Evolutionary conservation across 2,329 filamentous ascomycete species (phyloP), one percentile per base, ranked within the genome.

Genomic region (Fusarium chlamydosporum): DNA sequence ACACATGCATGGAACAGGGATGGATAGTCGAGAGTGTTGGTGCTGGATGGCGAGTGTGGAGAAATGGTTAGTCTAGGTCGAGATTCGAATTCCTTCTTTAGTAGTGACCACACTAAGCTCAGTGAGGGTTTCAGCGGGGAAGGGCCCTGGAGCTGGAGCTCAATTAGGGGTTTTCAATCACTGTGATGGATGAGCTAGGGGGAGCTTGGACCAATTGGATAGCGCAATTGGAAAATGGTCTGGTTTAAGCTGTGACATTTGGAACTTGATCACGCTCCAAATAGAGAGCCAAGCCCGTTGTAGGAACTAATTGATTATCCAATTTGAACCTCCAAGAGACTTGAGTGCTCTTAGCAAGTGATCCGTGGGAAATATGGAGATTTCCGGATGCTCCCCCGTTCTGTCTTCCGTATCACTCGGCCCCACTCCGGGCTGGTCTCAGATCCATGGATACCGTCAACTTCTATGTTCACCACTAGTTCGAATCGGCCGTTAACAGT

Each of bases 1-100:
- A 70, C 61, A 52, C 59, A 57, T 38, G 35, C 57, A 62, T 41
- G 59, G 51, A 35, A 35, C 41, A 54, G 59, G 56, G 53, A 41
- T 48, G 37, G 61, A n/a, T n/a, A n/a, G n/a, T n/a, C n/a, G n/a
- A 43, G 56, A 23, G 23, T 23, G 23, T 23, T 23, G 23, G 47
- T 63, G 47, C 48, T 61, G 31, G 15, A 51, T 27, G 34, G 47
- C 34, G 47, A 59, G 29, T 72, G 68, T 69, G 56, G 68, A 56
- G 56, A 64, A 60, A 15, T 29, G 29, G 40, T 41, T 40, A n/a
- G n/a, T n/a, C n/a, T n/a, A 40, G 60, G 34, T 51, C 40, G 34
- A 65, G 34, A 38, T 31, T 37, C n/a, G 42, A 47, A 38, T 40
- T 38, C 33, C 47, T 51, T 51, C 34, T 51, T 51, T 51, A 23